A percentile compares a stretch with the other conserved stretches of the same genome.
Conservation (phyloP, 129 eudicot genomes). For the Flaveria trinervia region DNA sequence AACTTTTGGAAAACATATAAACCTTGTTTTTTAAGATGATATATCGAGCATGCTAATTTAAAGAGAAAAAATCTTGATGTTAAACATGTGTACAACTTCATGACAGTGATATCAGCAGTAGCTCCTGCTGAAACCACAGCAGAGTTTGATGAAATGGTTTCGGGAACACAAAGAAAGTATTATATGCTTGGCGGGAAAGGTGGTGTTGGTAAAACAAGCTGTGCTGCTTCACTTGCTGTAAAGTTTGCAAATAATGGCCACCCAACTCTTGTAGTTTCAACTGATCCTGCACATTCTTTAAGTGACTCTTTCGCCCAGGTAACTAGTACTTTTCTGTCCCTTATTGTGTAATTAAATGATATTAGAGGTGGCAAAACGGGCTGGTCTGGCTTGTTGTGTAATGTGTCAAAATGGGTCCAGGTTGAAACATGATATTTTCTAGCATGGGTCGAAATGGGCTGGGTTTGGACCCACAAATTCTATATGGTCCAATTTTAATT, state of each 20-base stretch:
- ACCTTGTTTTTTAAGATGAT: neutral
- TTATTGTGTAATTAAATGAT: neutral
- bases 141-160: conserved; percentile 86
- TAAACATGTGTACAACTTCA: neutral
- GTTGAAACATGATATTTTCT: neutral
- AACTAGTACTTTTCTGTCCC: conserved; percentile 8
- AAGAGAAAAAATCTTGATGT: conserved; percentile 2
- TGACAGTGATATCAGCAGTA: conserved; percentile 72
- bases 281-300: conserved; percentile 98
- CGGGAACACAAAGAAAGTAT: conserved; percentile 88
- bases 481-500: neutral
- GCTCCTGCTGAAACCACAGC: conserved; percentile 70
- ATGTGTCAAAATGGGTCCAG: neutral
- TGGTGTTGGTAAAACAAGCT: conserved; percentile 97
- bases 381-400: neutral
- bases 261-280: conserved; percentile 96
- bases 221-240: conserved; percentile 98
- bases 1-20: neutral
- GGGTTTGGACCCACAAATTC: neutral
- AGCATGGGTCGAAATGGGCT: neutral
- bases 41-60: neutral
- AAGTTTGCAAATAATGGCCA: conserved; percentile 96
- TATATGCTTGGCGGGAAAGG: conserved; percentile 97
- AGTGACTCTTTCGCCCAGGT: conserved; percentile 99
- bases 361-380: neutral